phyloP scores from a whole-genome alignment of 176 grass and related monocot genomes.

The Ensete glaucum region DNA sequence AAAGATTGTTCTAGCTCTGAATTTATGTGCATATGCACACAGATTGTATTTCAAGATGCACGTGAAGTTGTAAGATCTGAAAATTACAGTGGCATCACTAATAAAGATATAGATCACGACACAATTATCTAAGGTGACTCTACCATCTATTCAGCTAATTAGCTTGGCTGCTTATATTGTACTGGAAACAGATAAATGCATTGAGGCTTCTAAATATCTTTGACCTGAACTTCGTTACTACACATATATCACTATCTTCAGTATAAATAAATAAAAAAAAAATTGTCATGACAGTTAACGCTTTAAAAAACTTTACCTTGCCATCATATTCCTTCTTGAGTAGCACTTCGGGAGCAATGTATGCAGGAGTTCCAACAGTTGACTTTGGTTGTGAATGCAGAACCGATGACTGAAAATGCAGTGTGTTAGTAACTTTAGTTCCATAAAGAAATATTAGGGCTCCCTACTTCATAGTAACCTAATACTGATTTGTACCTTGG shows the following conservation, averaged over 20 bases:
- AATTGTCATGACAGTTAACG: neutral
- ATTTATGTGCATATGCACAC: too few relatives aligned
- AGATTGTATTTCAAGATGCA: too few relatives aligned
- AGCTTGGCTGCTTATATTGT: too few relatives aligned
- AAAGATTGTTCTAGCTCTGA: too few relatives aligned
- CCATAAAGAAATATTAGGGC: neutral
- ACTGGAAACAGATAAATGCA: too few relatives aligned
- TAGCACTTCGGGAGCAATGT: conserved; percentile 71
- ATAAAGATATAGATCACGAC: too few relatives aligned
- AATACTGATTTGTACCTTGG: conserved; percentile 45
- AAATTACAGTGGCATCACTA: too few relatives aligned
- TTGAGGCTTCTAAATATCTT: conserved; percentile 32
- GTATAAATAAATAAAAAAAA: neutral
- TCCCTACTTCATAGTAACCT: neutral
- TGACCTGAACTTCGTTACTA: conserved; percentile 15
- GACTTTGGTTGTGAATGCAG: conserved; percentile 73
- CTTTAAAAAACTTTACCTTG: conserved; percentile 38
- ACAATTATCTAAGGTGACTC: too few relatives aligned
- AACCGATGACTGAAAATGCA: conserved; percentile 44
- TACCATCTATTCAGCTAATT: too few relatives aligned
- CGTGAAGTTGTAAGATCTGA: too few relatives aligned
- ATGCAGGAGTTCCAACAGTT: conserved; percentile 67
- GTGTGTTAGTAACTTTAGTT: conserved; percentile 3
- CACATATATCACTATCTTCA: neutral
- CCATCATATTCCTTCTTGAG: conserved; percentile 55